Evolutionary conservation across 75 land plant species (phyloP).

Genomic region (Gnetum montanum): DNA sequence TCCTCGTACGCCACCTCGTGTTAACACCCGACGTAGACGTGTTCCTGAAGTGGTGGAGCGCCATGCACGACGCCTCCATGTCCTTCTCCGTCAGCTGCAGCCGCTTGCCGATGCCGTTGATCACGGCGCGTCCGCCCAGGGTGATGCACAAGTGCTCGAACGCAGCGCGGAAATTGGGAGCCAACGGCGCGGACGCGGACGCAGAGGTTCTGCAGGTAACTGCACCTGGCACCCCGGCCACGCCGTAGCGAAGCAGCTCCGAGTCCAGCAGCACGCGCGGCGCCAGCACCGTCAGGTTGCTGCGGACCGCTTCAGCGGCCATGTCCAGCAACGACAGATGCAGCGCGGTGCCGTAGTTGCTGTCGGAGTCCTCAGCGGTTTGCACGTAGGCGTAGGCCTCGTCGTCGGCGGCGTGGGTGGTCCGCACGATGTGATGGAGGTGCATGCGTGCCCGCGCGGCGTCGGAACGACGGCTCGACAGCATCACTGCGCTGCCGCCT

Average conservation of each 20-base stretch:
- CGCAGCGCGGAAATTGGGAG: constrained; percentile 60
- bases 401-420: constrained; percentile 54
- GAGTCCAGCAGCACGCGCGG: constrained; percentile 21
- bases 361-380: constrained; percentile 44
- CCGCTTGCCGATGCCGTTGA: constrained; percentile 53
- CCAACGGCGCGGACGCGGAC: constrained; percentile 45
- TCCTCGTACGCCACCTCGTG: constrained; percentile 30
- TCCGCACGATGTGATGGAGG: constrained; percentile 42
- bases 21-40: constrained; percentile 69
- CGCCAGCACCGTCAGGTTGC: constrained; percentile 17
- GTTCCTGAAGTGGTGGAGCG: constrained; percentile 50
- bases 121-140: constrained; percentile 38
- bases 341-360: constrained; percentile 34
- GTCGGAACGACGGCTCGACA: constrained; percentile 30
- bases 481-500: constrained; percentile 50
- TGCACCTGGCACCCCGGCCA: neutral
- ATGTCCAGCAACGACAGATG: constrained; percentile 35
- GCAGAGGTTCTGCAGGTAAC: constrained; percentile 16
- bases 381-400: constrained; percentile 41
- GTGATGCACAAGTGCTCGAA: constrained; percentile 62
- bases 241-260: constrained; percentile 14
- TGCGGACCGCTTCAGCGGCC: constrained; percentile 29
- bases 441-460: constrained; percentile 26
- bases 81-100: constrained; percentile 41
- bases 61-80: constrained; percentile 68